Evolutionary conservation across 1,139 yeast genomes (phyloP).

Genomic region (Scheffersomyces illinoinensis): DNA sequence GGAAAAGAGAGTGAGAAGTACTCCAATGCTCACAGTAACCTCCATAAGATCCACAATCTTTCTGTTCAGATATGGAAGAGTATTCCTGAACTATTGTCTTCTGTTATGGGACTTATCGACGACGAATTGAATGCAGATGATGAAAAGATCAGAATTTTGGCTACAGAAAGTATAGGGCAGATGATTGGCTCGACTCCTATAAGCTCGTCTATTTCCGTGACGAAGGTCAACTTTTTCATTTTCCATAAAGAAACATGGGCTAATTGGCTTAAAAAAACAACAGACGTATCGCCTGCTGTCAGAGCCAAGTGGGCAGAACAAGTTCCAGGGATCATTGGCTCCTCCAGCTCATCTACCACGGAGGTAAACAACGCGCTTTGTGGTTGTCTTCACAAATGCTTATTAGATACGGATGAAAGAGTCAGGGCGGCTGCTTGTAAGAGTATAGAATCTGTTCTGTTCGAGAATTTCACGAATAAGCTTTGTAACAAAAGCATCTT

Average conservation of each 20-base stretch:
- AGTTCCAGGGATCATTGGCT: conserved; percentile 31
- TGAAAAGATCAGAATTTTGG: conserved; percentile 59
- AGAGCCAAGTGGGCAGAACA: conserved; percentile 72
- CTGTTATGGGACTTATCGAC: conserved; percentile 78
- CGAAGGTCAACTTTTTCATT: conserved; percentile 58
- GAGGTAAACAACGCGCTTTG: conserved; percentile 56
- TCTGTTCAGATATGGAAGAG: conserved; percentile 73
- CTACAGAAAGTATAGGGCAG: conserved; percentile 73
- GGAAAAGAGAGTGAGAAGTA: conserved; percentile 5
- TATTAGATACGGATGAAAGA: conserved; percentile 73
- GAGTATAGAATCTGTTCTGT: conserved; percentile 43
- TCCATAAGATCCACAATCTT: conserved; percentile 62
- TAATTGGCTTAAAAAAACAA: conserved; percentile 71
- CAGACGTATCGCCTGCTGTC: conserved; percentile 67
- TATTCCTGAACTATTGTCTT: conserved; percentile 71
- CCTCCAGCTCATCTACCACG: conserved; percentile 39
- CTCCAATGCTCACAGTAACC: conserved; percentile 38
- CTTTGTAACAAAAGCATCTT: conserved; percentile 50
- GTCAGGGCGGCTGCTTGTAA: conserved; percentile 67
- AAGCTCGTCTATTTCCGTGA: conserved; percentile 18
- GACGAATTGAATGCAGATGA: conserved; percentile 80
- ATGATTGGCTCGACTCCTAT: conserved; percentile 50
- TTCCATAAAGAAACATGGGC: conserved; percentile 64
- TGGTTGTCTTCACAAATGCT: conserved; percentile 63
- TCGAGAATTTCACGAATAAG: conserved; percentile 39